Evolutionary conservation across 2,329 filamentous ascomycete species (phyloP).

Genomic region (Hypoxylon sp.): DNA sequence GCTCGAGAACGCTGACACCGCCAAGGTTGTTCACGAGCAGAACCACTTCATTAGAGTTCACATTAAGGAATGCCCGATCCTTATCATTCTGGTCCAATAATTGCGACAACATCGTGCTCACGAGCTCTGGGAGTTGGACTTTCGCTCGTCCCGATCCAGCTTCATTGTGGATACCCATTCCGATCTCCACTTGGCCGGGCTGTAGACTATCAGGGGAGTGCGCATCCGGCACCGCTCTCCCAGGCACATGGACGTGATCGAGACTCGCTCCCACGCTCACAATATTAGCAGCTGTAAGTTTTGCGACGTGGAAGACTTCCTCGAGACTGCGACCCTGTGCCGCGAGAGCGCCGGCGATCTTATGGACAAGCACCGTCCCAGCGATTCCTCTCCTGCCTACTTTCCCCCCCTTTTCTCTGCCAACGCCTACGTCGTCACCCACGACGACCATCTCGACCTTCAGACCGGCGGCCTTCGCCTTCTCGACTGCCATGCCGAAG

Average conservation of each 20-base stretch:
- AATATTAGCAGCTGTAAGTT: slow-evolving; percentile 79
- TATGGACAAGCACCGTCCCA: slow-evolving; percentile 91
- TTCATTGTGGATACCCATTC: slow-evolving; percentile 86
- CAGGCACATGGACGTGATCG: slow-evolving; percentile 94
- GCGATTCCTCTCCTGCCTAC: slow-evolving; percentile 92
- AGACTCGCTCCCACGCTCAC: slow-evolving; percentile 89
- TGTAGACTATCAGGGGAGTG: slow-evolving; percentile 69
- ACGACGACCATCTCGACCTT: slow-evolving; percentile 91
- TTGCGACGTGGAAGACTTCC: slow-evolving; percentile 80
- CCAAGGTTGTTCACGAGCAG: slow-evolving; percentile 83
- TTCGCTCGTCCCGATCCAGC: slow-evolving; percentile 68
- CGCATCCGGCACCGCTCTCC: slow-evolving; percentile 69
- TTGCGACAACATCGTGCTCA: slow-evolving; percentile 77
- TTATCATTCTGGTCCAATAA: slow-evolving; percentile 75
- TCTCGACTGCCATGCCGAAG: slow-evolving; percentile 94
- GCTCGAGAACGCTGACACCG: slow-evolving; percentile 78
- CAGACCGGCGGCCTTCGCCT: slow-evolving; percentile 84
- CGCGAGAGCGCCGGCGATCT: slow-evolving; percentile 88
- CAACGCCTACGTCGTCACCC: slow-evolving; percentile 92
- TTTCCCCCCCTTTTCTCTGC: slow-evolving; percentile 85
- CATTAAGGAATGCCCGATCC: slow-evolving; percentile 78
- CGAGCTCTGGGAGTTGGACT: slow-evolving; percentile 67
- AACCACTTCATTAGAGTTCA: slow-evolving; percentile 75
- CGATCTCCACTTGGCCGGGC: slow-evolving; percentile 72
- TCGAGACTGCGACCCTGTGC: slow-evolving; percentile 76